A percentile compares a stretch with the other conserved stretches of the same genome.
These are phyloP conservation scores for Endocarpon pusillum DNA, from an alignment of 495 filamentous ascomycete genomes.

Conservation along the genomic window DNA sequence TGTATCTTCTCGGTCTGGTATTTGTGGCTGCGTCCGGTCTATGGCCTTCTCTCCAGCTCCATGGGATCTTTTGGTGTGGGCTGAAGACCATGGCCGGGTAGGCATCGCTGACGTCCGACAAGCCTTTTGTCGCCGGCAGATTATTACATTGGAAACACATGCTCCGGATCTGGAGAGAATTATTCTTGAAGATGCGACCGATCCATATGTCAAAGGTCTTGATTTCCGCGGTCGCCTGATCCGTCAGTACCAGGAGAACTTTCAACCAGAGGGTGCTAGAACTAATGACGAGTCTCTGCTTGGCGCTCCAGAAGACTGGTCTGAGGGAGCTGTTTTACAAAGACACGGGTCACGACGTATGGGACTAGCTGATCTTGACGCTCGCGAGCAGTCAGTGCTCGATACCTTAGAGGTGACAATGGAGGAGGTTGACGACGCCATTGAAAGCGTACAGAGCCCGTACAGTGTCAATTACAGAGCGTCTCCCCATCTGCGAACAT, in stretches of 20 bases:
- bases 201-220: conserved; percentile 9
- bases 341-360: not conserved
- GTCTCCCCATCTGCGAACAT: conserved; percentile 19
- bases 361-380: not conserved
- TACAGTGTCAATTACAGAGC: conserved; percentile 25
- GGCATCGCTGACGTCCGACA: conserved; percentile 73
- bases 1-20: conserved; percentile 38
- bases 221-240: conserved; percentile 11
- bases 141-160: conserved; percentile 43
- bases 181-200: conserved; percentile 28
- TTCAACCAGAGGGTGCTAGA: conserved; percentile 19
- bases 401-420: not conserved
- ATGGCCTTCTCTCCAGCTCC: conserved; percentile 84
- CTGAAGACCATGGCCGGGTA: conserved; percentile 71
- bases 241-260: conserved; percentile 20
- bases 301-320: conserved; percentile 15
- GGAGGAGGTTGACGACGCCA: not conserved
- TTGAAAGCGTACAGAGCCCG: conserved; percentile 15
- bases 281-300: conserved; percentile 5
- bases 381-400: not conserved
- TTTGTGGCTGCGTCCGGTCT: conserved; percentile 67
- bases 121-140: conserved; percentile 58
- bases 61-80: conserved; percentile 84
- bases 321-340: conserved; percentile 4
- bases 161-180: conserved; percentile 34